phyloP scores from a whole-genome alignment of 2,329 filamentous ascomycete genomes.

The Dryadomyces sulphureus region DNA sequence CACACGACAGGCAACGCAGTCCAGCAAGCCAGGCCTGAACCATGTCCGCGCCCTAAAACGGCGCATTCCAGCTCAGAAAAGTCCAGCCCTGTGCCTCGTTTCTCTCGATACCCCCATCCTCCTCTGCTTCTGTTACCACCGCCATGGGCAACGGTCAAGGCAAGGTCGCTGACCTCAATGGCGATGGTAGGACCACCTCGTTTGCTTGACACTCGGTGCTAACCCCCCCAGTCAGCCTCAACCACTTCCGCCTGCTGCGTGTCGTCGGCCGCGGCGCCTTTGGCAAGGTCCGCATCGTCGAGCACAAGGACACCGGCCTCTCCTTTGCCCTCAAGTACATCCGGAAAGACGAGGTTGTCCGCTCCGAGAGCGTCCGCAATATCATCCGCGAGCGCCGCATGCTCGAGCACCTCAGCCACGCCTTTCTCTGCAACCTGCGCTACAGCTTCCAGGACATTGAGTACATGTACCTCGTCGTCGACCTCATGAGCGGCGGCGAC shows the following conservation, averaged over 20 bases:
- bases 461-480: conserved; percentile 87
- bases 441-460: conserved; percentile 99
- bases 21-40: neutral
- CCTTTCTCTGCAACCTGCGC: conserved; percentile 93
- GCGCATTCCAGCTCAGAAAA: neutral
- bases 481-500: conserved; percentile 96
- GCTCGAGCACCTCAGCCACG: conserved; percentile 95
- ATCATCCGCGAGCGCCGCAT: conserved; percentile 95
- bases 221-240: conserved; percentile 67
- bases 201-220: too few relatives aligned
- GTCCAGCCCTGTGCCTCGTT: neutral
- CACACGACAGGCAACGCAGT: neutral
- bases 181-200: conserved; percentile 59
- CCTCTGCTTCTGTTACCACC: neutral
- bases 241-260: conserved; percentile 87
- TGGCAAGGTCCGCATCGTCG: conserved; percentile 96
- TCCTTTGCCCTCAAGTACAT: conserved; percentile 98
- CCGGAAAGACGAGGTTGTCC: conserved; percentile 96
- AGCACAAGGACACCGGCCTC: conserved; percentile 85
- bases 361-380: conserved; percentile 93
- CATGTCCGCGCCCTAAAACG: neutral
- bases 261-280: conserved; percentile 97
- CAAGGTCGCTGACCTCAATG: conserved; percentile 82
- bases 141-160: conserved; percentile 88
- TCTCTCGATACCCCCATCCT: neutral